Base-by-base conservation (phyloP, 331 rosid genomes). In the Spiraea crenata region DNA sequence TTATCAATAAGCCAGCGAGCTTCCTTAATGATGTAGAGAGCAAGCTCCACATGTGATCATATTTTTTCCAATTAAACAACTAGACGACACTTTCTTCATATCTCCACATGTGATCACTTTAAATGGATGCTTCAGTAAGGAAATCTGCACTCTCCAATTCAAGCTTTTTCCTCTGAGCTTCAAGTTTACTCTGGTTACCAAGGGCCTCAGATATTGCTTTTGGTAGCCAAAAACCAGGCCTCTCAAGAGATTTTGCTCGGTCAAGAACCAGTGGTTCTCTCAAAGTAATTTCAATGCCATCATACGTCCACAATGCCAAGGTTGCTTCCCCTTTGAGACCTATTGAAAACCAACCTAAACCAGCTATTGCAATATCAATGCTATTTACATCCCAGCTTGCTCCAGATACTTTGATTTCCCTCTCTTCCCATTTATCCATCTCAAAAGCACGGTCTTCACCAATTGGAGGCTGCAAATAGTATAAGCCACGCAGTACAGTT, bases 301-400 rank as follows among this genome's bases (percentile, higher is more conserved):
- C 89, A 44, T 74, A 82, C 31, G 80, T 80, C 92, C 90, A 85
- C 63, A 93, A 50, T 78, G 82, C 82, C 82, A 84, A 51, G 55
- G 89, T 90, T 80, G 98, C 96, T 82, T 93, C 87, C 59, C 98
- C 98, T 87, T 90, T 91, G 68, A 93, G 88, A 69, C 96, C 86
- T 44, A 90, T 14, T 20, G 97, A 84, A 41, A 87, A 82, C 97
- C 95, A 93, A 58, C 97, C 93, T 75, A 93, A 75, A 46, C 96
- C 98, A 7, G 96, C 92, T 57, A 74, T 83, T 56, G 96, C 83
- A 67, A 90, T 79, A 76, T 93, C 97, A n/a, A 73, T 67, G 87
- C 88, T 81, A 63, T 93, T 88, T 70, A 84, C 88, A 41, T 80
- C 90, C 98, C 97, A 93, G 67, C 96, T 90, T 20, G 73, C 44